Conservation (phyloP, 192 early-diverging fungal species). For the Rhizophagus clarus region DNA sequence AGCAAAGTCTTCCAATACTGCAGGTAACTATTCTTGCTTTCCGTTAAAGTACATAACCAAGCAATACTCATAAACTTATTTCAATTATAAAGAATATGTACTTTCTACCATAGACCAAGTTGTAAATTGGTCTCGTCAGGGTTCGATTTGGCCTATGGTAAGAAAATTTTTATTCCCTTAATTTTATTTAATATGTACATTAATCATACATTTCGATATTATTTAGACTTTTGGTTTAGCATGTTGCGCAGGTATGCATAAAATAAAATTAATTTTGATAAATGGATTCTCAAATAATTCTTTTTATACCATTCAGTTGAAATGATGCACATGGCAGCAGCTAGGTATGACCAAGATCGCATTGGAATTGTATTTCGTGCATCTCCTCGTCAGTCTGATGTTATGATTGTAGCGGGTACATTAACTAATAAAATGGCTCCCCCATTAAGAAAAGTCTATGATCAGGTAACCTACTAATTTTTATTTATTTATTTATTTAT, state of each 20-base stretch:
- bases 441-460: constrained; percentile 61
- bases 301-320: constrained; percentile 53
- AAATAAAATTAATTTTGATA: not conserved
- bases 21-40: not conserved
- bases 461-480: constrained; percentile 47
- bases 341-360: constrained; percentile 97
- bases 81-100: constrained; percentile 64
- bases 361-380: constrained; percentile 97
- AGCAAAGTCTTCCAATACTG: constrained; percentile 10
- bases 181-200: not conserved
- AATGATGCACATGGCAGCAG: constrained; percentile 98
- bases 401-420: constrained; percentile 99
- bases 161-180: not conserved
- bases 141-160: constrained; percentile 87
- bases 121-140: constrained; percentile 91
- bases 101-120: constrained; percentile 90
- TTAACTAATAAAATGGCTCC: constrained; percentile 98
- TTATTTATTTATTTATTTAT: not conserved
- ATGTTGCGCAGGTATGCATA: constrained; percentile 81
- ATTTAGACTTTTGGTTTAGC: constrained; percentile 83
- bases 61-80: not conserved
- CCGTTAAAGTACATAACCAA: not conserved
- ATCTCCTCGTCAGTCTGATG: constrained; percentile 95
- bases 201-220: not conserved
- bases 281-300: not conserved